Percentiles rank a stretch among this genome's conserved stretches.
These are phyloP conservation scores for Starmerella vaccinii DNA, from an alignment of 805 yeast species.

Conservation along the genomic window DNA sequence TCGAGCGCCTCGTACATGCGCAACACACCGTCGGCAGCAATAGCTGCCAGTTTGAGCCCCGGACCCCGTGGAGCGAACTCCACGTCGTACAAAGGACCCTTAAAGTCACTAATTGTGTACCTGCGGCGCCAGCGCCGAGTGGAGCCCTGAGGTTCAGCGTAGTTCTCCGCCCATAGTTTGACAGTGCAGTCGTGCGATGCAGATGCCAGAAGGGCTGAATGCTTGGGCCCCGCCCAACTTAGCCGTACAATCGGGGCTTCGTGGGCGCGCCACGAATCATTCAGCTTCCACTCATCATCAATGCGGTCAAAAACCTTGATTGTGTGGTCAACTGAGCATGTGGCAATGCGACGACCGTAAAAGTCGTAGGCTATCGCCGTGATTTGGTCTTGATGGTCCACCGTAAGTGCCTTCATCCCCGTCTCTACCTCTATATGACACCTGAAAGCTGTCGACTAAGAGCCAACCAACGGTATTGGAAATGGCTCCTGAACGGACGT, in stretches of 20 bases:
- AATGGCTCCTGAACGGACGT: no score
- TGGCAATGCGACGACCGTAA: constrained; percentile 85
- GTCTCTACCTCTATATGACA: no score
- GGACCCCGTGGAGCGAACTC: constrained; percentile 77
- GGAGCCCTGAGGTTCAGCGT: constrained; percentile 62
- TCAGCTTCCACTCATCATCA: constrained; percentile 61
- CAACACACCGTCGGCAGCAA: constrained; percentile 80
- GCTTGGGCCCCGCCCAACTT: constrained; percentile 92
- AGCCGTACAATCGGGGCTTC: constrained; percentile 75
- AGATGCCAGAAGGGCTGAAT: constrained; percentile 74
- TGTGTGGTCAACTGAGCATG: constrained; percentile 91
- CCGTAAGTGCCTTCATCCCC: constrained; percentile 52
- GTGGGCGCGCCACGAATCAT: constrained; percentile 93
- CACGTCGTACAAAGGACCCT: constrained; percentile 83
- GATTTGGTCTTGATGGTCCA: constrained; percentile 88
- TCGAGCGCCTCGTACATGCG: constrained; percentile 81
- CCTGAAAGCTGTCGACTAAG: no score
- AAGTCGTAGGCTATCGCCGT: constrained; percentile 83
- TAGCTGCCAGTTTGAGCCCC: constrained; percentile 72
- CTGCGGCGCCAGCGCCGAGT: constrained; percentile 76
- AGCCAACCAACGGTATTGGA: no score
- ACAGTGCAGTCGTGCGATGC: constrained; percentile 86
- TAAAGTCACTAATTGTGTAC: constrained; percentile 72
- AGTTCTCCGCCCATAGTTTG: constrained; percentile 82
- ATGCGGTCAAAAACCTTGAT: constrained; percentile 73